Base-by-base conservation (phyloP, 768 basidiomycete species). In the Rhizopogon sp. region DNA sequence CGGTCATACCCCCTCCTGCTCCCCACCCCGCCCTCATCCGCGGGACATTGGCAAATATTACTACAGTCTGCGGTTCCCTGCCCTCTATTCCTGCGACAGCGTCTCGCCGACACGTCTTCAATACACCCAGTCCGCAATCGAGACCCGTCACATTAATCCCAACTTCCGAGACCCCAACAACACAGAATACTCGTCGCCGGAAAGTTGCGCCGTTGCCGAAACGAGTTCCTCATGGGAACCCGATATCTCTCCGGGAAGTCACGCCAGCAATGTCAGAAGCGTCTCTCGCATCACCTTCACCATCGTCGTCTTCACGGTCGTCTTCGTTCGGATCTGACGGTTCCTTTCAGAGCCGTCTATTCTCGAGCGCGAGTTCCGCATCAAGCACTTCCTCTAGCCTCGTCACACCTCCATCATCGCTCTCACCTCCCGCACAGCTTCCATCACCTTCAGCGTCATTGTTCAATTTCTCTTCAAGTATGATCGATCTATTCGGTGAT, bases 161-260 rank as follows among this genome's bases (percentile, higher is more conserved):
- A 8, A 5, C 14, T 1, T 25, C 37, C 1, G 56, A 55, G 7
- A 47, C 14, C 2, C 22, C 35, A 16, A n/a, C 0, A 39, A 33
- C 33, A 7, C 45, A 40, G 25, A 39, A 16, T 4, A 8, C 13
- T 10, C 20, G 14, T 14, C 57, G 39, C 43, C 46, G 52, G 20
- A 68, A 70, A 56, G 50, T 61, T 22, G 60, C 63, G 16, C 59
- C 56, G 9, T 56, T 68, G 44, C 69, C 68, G 7, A 66, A 53
- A 43, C 66, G 69, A n/a, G 56, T 60, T 2, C 69, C 66, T 9
- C 54, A 58, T 11, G 41, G 57, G 10, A 22, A 46, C 39, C 60
- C 58, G 20, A 47, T 55, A 14, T 37, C 59, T 7, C 62, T 60
- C 25, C 54, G 59, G 6, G 52, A 46, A 13, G 41, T 49, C n/a